Percentiles rank a stretch among this genome's conserved stretches.
Conservation (phyloP, 2,329 filamentous ascomycete species). For the Talaromyces sp. region DNA sequence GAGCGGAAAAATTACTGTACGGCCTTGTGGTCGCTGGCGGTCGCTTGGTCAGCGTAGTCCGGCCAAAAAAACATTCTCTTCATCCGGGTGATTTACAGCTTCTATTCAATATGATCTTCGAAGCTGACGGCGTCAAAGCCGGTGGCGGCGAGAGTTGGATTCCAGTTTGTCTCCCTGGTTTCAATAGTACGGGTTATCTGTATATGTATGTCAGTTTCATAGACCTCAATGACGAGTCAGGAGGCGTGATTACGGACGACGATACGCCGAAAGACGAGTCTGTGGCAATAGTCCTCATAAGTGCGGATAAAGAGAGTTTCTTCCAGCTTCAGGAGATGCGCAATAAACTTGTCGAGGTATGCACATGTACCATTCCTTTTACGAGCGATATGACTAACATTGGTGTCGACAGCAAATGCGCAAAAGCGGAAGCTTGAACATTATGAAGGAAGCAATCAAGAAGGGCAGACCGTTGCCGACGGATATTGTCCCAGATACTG, state of each 20-base stretch:
- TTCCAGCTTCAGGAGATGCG: constrained; percentile 77
- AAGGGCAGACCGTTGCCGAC: constrained; percentile 67
- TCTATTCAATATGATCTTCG: constrained; percentile 99
- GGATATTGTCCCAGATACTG: constrained; percentile 75
- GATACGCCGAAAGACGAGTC: constrained; percentile 58
- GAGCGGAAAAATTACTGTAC: constrained; percentile 77
- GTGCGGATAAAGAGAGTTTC: constrained; percentile 88
- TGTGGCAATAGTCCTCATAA: constrained; percentile 90
- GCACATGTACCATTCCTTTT: constrained; percentile 16
- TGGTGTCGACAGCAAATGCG: constrained; percentile 58
- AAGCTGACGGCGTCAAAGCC: constrained; percentile 85
- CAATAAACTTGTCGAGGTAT: constrained; percentile 56
- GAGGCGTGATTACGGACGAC: constrained; percentile 38
- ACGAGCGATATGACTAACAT: background rate
- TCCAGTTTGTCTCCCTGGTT: constrained; percentile 88
- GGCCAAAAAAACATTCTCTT: constrained; percentile 89
- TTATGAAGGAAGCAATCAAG: constrained; percentile 69
- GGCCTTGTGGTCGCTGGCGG: constrained; percentile 91
- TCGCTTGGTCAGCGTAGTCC: constrained; percentile 87
- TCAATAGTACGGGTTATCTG: constrained; percentile 93
- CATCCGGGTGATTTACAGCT: constrained; percentile 94
- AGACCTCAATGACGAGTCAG: constrained; percentile 55
- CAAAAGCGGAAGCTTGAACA: constrained; percentile 69
- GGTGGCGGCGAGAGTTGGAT: constrained; percentile 98
- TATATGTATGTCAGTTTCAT: constrained; percentile 99